Evolutionary conservation across 1,284 basidiomycete species (phyloP), one percentile per base, ranked within the genome.

Genomic region (Ustanciosporium gigantosporum): DNA sequence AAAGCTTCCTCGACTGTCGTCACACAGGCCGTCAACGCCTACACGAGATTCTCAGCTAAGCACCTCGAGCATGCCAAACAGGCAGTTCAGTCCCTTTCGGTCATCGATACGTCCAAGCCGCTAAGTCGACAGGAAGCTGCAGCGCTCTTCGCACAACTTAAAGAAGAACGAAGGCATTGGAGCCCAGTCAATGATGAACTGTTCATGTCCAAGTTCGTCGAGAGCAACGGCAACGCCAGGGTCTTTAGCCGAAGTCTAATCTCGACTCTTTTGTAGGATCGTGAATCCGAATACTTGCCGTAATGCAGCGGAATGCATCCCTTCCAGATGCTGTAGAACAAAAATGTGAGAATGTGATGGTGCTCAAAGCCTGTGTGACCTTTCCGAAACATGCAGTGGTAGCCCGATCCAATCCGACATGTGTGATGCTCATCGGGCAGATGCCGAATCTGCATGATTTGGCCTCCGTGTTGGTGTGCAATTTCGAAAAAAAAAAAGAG

Each of bases 141-240:
- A 5, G 61, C 52, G 14, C 44, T 71, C 41, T 62, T 71, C 22
- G 38, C 48, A 7, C 60, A 69, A 39, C 38, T 71, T 25, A 59
- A 46, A 38, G 53, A 60, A 20, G 69, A 71, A 29, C 50, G 43
- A 25, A 38, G 43, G 14, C 40, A 62, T 16, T 71, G 69, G 69
- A 46, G 41, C 20, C 48, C 52, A 5, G 50, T 58, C 20, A 73
- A 73, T 46, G 73, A 76, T 43, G 73, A 76, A 38, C 36, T 61
- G 14, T 73, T 73, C 23, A 25, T 73, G 44, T 47, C 66, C 31
- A 74, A 73, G 51, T 41, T 76, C 27, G 66, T 74, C 25, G 71
- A 74, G 48, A 62, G 61, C 39, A 52, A 52, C 17, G 73, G 71
- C 9, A 76, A 69, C 29, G 48, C 66, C 5, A 41, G 62, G 23